A percentile compares a stretch with the other conserved stretches of the same genome.
Conservation (phyloP, 768 basidiomycete species). For the Crepidotus variabilis region DNA sequence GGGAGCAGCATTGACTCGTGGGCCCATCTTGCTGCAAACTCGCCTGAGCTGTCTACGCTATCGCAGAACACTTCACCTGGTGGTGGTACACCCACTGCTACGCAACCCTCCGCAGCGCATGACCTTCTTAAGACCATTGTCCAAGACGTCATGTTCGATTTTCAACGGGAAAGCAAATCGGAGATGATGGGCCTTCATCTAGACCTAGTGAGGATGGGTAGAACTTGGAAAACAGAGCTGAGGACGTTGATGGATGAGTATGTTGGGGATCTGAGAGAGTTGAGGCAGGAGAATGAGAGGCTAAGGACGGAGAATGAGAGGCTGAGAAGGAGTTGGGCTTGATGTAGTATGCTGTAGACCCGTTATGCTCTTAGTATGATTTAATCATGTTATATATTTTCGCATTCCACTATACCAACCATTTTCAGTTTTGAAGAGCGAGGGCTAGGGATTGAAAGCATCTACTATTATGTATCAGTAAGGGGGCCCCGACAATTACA, state of each 20-base stretch:
- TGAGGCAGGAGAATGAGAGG: slow-evolving; percentile 66
- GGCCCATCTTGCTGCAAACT: slow-evolving; percentile 23
- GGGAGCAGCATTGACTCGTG: slow-evolving; percentile 27
- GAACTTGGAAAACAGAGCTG: slow-evolving; percentile 65
- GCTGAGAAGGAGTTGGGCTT: slow-evolving; percentile 37
- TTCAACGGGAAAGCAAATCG: slow-evolving; percentile 62
- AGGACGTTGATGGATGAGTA: slow-evolving; percentile 58
- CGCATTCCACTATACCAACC: background rate
- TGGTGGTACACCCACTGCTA: slow-evolving; percentile 17
- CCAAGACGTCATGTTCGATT: slow-evolving; percentile 71
- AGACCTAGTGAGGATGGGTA: slow-evolving; percentile 68
- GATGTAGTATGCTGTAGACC: background rate
- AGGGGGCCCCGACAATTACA: too few relatives aligned
- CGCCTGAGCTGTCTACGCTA: slow-evolving; percentile 30
- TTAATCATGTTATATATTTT: background rate
- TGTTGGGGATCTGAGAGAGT: slow-evolving; percentile 50
- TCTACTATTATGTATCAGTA: too few relatives aligned
- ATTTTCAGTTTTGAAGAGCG: too few relatives aligned
- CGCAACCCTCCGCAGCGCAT: slow-evolving; percentile 32
- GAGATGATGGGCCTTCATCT: slow-evolving; percentile 75
- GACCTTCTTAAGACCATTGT: slow-evolving; percentile 64
- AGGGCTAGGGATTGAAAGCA: too few relatives aligned
- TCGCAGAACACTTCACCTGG: slow-evolving; percentile 17
- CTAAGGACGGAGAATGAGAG: slow-evolving; percentile 66
- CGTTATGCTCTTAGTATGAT: background rate